Conservation (phyloP, 2,329 filamentous ascomycete genomes). For the Ceratocystis alfenasii region DNA sequence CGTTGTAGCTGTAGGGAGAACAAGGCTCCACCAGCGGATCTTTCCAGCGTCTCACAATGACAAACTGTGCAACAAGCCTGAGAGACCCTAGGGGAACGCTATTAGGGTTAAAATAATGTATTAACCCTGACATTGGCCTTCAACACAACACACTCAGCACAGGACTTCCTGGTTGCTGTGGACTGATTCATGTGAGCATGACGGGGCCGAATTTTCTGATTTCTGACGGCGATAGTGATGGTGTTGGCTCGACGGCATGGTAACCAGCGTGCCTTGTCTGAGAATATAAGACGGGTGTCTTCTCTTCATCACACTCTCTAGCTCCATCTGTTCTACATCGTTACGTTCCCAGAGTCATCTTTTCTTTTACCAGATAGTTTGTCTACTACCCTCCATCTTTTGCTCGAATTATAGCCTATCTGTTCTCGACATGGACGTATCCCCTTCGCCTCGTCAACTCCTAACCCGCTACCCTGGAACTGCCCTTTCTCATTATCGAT, state of each 20-base stretch:
- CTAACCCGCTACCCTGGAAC: no score
- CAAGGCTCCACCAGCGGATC: not conserved
- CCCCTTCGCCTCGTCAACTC: not conserved
- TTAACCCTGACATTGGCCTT: no score
- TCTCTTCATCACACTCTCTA: not conserved
- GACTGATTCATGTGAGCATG: no score
- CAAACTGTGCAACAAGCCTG: not conserved
- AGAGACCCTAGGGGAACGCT: not conserved
- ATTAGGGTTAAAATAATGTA: not conserved
- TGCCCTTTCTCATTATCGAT: no score
- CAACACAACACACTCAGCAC: no score
- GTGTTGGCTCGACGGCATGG: no score
- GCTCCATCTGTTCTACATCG: not conserved
- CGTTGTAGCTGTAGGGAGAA: not conserved
- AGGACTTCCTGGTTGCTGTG: no score
- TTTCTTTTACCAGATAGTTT: not conserved
- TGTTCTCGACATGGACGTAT: no score
- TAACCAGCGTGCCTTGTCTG: no score
- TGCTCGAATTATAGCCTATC: not conserved
- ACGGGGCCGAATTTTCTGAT: no score
- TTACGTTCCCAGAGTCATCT: not conserved
- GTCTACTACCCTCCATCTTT: not conserved
- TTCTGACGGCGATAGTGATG: no score
- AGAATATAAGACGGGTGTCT: not conserved
- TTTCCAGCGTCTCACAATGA: conserved; percentile 2